Evolutionary conservation across 306 rosid genomes (phyloP).

Genomic region (Erythrophleum fordii): DNA sequence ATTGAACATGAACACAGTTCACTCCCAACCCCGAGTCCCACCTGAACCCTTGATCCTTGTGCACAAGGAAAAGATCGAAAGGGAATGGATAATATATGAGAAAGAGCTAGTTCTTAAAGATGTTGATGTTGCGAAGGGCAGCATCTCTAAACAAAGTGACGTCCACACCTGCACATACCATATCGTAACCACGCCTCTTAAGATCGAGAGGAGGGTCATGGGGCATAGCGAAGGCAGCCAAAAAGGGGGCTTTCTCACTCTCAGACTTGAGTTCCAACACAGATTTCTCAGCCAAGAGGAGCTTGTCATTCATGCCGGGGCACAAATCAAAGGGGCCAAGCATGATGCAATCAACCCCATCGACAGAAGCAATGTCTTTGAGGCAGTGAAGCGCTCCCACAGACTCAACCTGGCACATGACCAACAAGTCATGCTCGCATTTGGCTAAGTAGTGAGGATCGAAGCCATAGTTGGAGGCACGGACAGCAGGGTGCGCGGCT

Average conservation of each 20-base stretch:
- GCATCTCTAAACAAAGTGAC: slow-evolving; percentile 13
- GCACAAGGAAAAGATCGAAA: neutral
- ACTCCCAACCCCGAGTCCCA: neutral
- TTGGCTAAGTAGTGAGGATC: neutral
- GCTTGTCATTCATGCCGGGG: neutral
- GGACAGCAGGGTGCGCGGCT: neutral
- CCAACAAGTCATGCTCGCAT: neutral
- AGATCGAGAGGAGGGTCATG: neutral
- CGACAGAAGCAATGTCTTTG: neutral
- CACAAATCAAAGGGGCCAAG: neutral
- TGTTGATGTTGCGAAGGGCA: neutral
- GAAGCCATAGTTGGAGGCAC: slow-evolving; percentile 4
- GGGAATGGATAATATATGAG: neutral
- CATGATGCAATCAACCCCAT: slow-evolving; percentile 14
- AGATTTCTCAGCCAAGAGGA: neutral
- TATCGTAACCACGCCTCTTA: slow-evolving; percentile 11
- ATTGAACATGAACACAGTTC: neutral
- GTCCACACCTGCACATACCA: neutral
- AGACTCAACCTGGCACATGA: neutral
- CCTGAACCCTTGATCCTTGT: neutral
- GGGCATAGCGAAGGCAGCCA: slow-evolving; percentile 1
- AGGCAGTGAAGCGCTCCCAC: neutral
- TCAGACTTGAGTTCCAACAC: neutral
- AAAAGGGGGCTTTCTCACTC: neutral
- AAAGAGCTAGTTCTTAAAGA: neutral